A percentile compares a stretch with the other conserved stretches of the same genome.
phyloP scores from a whole-genome alignment of 2,329 filamentous ascomycete species.

The Stemphylium vesicarium region DNA sequence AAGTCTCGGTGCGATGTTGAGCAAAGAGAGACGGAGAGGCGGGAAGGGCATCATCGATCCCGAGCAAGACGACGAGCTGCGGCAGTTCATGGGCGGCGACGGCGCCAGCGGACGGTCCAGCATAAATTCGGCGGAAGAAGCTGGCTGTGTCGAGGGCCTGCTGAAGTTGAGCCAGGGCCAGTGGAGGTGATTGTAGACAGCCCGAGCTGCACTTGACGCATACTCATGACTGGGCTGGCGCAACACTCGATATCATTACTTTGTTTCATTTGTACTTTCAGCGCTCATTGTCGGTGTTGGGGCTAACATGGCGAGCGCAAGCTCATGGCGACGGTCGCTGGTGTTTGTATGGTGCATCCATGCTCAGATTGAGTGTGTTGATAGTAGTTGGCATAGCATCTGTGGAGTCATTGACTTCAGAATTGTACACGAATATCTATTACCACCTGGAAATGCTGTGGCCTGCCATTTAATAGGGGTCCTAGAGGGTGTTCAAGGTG shows the following conservation, averaged over 20 bases:
- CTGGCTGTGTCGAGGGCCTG: conserved; percentile 89
- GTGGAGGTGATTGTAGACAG: conserved; percentile 62
- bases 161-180: conserved; percentile 90
- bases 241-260: neutral
- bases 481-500: no score
- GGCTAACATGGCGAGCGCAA: neutral
- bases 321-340: neutral
- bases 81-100: conserved; percentile 73
- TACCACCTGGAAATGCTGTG: no score
- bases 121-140: conserved; percentile 62
- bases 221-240: neutral
- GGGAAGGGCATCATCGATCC: conserved; percentile 46
- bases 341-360: neutral
- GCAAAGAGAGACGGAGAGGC: conserved; percentile 38
- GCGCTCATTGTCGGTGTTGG: conserved; percentile 3
- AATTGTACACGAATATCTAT: no score
- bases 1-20: conserved; percentile 48
- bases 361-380: neutral
- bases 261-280: neutral
- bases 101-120: conserved; percentile 64
- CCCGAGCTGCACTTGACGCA: neutral
- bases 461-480: no score
- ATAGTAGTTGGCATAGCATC: conserved; percentile 12
- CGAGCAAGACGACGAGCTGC: conserved; percentile 68
- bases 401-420: no score